Percentiles rank a stretch among this genome's conserved stretches.
phyloP scores from a whole-genome alignment of 805 yeast species.

The Ogataea siamensis region DNA sequence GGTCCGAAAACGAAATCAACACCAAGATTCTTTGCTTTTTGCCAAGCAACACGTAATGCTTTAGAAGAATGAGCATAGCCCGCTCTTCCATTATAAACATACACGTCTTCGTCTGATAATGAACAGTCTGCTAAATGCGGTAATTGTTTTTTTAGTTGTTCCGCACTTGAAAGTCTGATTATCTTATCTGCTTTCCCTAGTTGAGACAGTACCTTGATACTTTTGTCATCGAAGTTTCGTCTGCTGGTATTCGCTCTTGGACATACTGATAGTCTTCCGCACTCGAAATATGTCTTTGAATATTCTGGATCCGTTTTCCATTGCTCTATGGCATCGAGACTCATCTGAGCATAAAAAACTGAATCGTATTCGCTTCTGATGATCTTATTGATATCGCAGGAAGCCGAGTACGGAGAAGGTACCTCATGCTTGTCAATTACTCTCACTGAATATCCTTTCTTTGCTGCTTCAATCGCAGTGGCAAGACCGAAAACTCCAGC shows the following conservation, averaged over 20 bases:
- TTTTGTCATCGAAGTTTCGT: slow-evolving; percentile 37
- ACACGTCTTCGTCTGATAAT: slow-evolving; percentile 14
- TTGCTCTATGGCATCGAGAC: slow-evolving; percentile 43
- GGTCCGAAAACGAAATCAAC: slow-evolving; percentile 37
- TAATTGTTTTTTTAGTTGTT: slow-evolving; percentile 28
- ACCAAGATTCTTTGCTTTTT: slow-evolving; percentile 30
- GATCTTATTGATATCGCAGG: slow-evolving; percentile 49
- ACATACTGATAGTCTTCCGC: slow-evolving; percentile 43
- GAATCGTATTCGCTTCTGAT: slow-evolving; percentile 48
- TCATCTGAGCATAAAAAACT: slow-evolving; percentile 38
- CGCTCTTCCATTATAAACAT: slow-evolving; percentile 38
- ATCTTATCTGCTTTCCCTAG: slow-evolving; percentile 33
- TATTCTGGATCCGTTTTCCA: slow-evolving; percentile 39
- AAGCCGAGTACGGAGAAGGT: slow-evolving; percentile 47
- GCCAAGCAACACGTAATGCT: slow-evolving; percentile 35
- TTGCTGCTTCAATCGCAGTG: slow-evolving; percentile 39
- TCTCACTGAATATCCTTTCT: slow-evolving; percentile 32
- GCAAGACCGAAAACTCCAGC: slow-evolving; percentile 50
- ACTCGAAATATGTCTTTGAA: slow-evolving; percentile 35
- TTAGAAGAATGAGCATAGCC: slow-evolving; percentile 45
- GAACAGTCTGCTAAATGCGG: slow-evolving; percentile 17
- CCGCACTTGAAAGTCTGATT: slow-evolving; percentile 29
- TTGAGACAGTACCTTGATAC: slow-evolving; percentile 35
- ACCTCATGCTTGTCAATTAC: slow-evolving; percentile 41
- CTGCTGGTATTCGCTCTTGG: slow-evolving; percentile 34